Percentiles rank a stretch among this genome's conserved stretches.
Conservation (phyloP, 495 filamentous ascomycete genomes). For the Tirmania nivea region DNA sequence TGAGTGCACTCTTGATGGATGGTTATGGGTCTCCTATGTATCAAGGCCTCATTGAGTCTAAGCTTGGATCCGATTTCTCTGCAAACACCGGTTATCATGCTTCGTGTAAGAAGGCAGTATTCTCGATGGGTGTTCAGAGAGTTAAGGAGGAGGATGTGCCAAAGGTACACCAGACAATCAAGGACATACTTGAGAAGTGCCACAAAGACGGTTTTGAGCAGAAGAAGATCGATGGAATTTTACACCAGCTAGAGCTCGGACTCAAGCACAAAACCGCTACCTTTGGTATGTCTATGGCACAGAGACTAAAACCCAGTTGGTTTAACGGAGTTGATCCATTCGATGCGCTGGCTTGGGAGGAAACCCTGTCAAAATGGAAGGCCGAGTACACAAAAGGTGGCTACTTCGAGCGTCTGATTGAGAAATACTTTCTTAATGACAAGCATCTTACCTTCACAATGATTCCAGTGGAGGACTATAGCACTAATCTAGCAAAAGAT, state of each 20-base stretch:
- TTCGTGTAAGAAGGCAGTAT: conserved; percentile 52
- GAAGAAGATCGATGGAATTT: conserved; percentile 73
- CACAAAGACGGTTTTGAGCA: conserved; percentile 58
- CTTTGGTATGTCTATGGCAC: conserved; percentile 79
- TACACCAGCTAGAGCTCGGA: conserved; percentile 77
- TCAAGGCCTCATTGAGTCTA: conserved; percentile 69
- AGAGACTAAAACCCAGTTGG: conserved; percentile 72
- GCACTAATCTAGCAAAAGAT: conserved; percentile 49
- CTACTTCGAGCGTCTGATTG: conserved; percentile 65
- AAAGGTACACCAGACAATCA: conserved; percentile 50
- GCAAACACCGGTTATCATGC: conserved; percentile 82
- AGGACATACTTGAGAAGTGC: conserved; percentile 41
- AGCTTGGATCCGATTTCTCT: conserved; percentile 76
- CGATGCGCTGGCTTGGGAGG: conserved; percentile 71
- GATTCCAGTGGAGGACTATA: conserved; percentile 57
- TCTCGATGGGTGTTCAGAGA: conserved; percentile 75
- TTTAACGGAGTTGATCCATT: conserved; percentile 90
- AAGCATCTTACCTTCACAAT: conserved; percentile 82
- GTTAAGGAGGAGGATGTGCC: conserved; percentile 57
- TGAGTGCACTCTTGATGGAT: conserved; percentile 66
- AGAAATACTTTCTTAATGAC: conserved; percentile 78
- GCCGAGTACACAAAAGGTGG: conserved; percentile 36
- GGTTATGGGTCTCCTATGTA: conserved; percentile 93
- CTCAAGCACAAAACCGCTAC: conserved; percentile 88
- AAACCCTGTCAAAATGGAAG: conserved; percentile 52